A percentile compares a stretch with the other conserved stretches of the same genome.
These are phyloP conservation scores for Eurotiales sp. DNA, from an alignment of 2,329 filamentous ascomycete genomes.

Conservation along the genomic window DNA sequence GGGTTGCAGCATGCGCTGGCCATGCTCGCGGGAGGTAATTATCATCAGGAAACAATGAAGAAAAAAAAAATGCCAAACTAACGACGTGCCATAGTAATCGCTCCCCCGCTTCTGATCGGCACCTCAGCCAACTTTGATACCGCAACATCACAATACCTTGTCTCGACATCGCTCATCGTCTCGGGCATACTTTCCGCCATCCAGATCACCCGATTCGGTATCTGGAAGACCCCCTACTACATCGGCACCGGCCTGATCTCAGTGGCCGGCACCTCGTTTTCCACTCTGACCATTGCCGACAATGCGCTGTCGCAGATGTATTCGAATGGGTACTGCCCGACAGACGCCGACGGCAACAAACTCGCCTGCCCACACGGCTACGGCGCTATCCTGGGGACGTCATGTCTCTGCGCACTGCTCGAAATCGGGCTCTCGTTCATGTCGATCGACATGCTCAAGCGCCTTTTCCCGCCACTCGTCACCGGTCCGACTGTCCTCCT, in stretches of 20 bases:
- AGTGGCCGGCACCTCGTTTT: slow-evolving; percentile 65
- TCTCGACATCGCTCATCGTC: slow-evolving; percentile 65
- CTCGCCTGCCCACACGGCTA: slow-evolving; percentile 64
- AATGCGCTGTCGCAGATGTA: slow-evolving; percentile 64
- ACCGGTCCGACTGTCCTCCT: slow-evolving; percentile 65
- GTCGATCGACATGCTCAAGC: slow-evolving; percentile 56
- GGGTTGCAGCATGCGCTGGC: slow-evolving; percentile 67
- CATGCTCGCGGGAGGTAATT: slow-evolving; percentile 55
- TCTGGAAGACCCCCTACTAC: slow-evolving; percentile 60
- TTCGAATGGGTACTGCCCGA: slow-evolving; percentile 59
- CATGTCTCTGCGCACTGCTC: slow-evolving; percentile 46
- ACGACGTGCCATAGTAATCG: slow-evolving; percentile 51
- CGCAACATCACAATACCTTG: slow-evolving; percentile 59
- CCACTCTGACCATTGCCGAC: slow-evolving; percentile 62
- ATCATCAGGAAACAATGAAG: too few species aligned
- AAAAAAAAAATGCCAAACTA: too few species aligned
- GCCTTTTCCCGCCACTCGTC: slow-evolving; percentile 64
- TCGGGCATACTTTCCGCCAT: slow-evolving; percentile 62
- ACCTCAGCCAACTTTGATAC: slow-evolving; percentile 56
- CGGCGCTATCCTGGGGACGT: slow-evolving; percentile 60
- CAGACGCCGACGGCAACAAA: slow-evolving; percentile 52
- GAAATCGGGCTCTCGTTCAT: slow-evolving; percentile 65
- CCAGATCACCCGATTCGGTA: slow-evolving; percentile 64
- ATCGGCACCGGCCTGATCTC: slow-evolving; percentile 64
- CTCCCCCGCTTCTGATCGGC: slow-evolving; percentile 62